Evolutionary conservation across 768 basidiomycete genomes (phyloP), one percentile per base, ranked within the genome.

Genomic region (Tremella yokohamensis): DNA sequence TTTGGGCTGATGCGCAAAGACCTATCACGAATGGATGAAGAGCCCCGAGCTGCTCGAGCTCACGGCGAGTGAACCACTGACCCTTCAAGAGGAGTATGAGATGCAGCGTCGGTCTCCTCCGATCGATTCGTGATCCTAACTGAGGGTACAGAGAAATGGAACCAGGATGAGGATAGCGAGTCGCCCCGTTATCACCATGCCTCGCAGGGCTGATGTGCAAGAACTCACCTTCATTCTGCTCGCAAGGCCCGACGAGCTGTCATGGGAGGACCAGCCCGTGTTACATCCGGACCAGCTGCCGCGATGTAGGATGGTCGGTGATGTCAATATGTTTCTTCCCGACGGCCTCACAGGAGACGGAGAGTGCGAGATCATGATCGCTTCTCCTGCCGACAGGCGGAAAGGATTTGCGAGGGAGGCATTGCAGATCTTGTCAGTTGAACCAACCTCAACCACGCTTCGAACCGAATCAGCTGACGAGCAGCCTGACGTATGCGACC

Each of bases 361-460:
- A 1, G 93, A 97, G 69, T 83, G 85, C 24, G 90, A 94, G 74
- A 85, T 94, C 59, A 97, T 94, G 92, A 87, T 94, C 60, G 90
- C 91, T 67, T 87, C 57, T 1, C 38, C 51, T 13, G 76, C 76
- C 0, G 89, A 84, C 73, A 82, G 90, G 8, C 82, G 89, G 6
- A 82, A 82, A 66, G 89, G 91, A 22, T 72, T 47, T 49, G 72
- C 72, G 0, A 9, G 40, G 6, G 72, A 73, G 47, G 72, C 72
- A 1, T 44, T 73, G 37, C 20, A 24, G 25, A n/a, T 73, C 18
- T 70, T 73, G 71, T 73, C 18, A 38, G 51, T 61, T 4, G 22
- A 1, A 11, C 29, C 34, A 1, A 11, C 29, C 6, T 50, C 16
- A 11, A 11, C 6, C 22, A 24, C 13, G 19, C 6, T 56, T 6